Conservation (phyloP, 2,329 filamentous ascomycete genomes). For the Fusarium abutilonis region DNA sequence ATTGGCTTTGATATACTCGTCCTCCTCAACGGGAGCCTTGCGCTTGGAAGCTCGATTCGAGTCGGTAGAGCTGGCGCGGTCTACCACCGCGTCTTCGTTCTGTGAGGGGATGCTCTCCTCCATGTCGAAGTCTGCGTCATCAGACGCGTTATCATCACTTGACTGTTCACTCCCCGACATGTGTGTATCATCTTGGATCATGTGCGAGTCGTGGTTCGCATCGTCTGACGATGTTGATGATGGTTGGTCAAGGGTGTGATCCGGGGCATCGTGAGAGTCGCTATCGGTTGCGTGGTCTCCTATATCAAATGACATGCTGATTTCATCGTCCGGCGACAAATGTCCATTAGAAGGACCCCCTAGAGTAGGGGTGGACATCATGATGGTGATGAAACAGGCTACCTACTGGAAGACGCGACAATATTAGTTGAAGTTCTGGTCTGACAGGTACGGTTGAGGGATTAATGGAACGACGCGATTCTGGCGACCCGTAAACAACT, state of each 20-base stretch:
- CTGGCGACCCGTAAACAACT: slow-evolving; percentile 46
- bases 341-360: slow-evolving; percentile 74
- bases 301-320: slow-evolving; percentile 52
- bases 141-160: slow-evolving; percentile 65
- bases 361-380: slow-evolving; percentile 71
- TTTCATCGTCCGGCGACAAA: slow-evolving; percentile 63
- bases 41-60: slow-evolving; percentile 78
- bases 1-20: slow-evolving; percentile 88
- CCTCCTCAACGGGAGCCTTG: slow-evolving; percentile 74
- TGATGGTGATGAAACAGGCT: slow-evolving; percentile 70
- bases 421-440: slow-evolving; percentile 48
- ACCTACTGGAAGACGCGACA: slow-evolving; percentile 53
- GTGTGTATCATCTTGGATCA: slow-evolving; percentile 52
- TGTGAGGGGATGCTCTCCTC: slow-evolving; percentile 64
- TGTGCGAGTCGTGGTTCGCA: slow-evolving; percentile 54
- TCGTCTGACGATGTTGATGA: slow-evolving; percentile 57
- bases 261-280: slow-evolving; percentile 78
- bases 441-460: slow-evolving; percentile 29
- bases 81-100: slow-evolving; percentile 60
- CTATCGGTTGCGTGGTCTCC: slow-evolving; percentile 63
- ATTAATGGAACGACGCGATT: slow-evolving; percentile 37
- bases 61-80: slow-evolving; percentile 75
- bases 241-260: slow-evolving; percentile 62
- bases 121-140: slow-evolving; percentile 81
- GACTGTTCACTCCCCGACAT: slow-evolving; percentile 60